Evolutionary conservation across 1,284 basidiomycete species (phyloP), one percentile per base, ranked within the genome.

Genomic region (Fomitopsis schrenkii): DNA sequence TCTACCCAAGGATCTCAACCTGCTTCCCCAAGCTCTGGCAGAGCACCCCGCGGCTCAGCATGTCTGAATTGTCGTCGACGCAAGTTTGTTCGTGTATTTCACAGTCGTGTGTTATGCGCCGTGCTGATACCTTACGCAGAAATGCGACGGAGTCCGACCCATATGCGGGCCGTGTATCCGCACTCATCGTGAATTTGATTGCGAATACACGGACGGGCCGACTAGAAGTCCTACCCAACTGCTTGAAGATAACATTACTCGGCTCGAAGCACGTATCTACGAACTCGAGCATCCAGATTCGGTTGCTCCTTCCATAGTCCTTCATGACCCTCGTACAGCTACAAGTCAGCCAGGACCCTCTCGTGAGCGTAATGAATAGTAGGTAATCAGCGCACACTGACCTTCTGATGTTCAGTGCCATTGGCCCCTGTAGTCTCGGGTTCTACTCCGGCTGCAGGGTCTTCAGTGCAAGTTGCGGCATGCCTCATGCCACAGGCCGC

Each of bases 31-130:
- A 33, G 36, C 53, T 54, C 57, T 12, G 44, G 55, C 26, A 62
- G 72, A 28, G 71, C 71, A 30, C 70, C 72, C 14, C 71, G 72
- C n/a, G 72, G 72, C 28, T 70, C 71, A 44, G 72, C 72, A 22
- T 74, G 72, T 55, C 66, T 74, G n/a, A 72, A 70, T 57, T 74
- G 72, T 57, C 67, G 72, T n/a, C 57, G 70, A 50, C 70, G 72
- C 30, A 74, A 74, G 62, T 66, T 74, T 66, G 72, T 72, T 5
- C 35, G 69, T 63, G 9, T 12, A 22, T 3, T n/a, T 33, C 48
- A 10, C 15, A 17, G 19, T 28, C 33, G 15, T 9, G 10, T 46
- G 17, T 10, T 12, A 6, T 12, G 2, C 12, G 38, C 28, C 17
- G 19, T 48, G 14, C 52, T 62, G 28, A 52, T 30, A 14, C 17